A percentile compares a stretch with the other conserved stretches of the same genome.
Evolutionary conservation across 495 filamentous ascomycete species (phyloP).

Genomic region (Neurospora sp.): DNA sequence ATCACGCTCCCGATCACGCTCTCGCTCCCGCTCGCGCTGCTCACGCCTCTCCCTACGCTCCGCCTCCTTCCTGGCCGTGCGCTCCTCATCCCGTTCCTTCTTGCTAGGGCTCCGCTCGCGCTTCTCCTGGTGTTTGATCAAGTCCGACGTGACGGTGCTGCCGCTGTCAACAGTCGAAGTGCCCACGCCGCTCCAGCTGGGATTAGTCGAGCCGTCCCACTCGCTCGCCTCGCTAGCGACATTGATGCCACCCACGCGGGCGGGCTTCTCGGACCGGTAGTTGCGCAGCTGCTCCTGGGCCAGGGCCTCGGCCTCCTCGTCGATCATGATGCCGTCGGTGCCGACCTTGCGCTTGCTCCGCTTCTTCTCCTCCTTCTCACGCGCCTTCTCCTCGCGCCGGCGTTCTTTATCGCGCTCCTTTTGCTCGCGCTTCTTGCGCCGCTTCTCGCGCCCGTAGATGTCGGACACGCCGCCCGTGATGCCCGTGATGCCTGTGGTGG

Average conservation of each 20-base stretch:
- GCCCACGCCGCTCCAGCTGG: conserved; percentile 25
- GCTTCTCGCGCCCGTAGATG: conserved; percentile 33
- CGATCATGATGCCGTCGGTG: conserved; percentile 34
- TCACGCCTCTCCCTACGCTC: conserved; percentile 1
- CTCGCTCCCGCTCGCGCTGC: not conserved
- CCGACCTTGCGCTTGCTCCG: conserved; percentile 33
- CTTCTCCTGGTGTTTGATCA: conserved; percentile 34
- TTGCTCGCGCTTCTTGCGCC: conserved; percentile 39
- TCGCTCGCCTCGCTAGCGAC: conserved; percentile 61
- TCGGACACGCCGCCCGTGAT: conserved; percentile 39
- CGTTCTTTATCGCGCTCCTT: conserved; percentile 40
- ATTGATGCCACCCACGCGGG: conserved; percentile 79
- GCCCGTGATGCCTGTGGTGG: conserved; percentile 36
- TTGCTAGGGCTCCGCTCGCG: conserved; percentile 44
- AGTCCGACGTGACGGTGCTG: conserved; percentile 45
- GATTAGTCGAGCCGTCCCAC: conserved; percentile 54
- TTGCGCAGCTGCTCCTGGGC: conserved; percentile 48
- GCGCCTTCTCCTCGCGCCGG: conserved; percentile 29
- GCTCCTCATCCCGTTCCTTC: conserved; percentile 31
- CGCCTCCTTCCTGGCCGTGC: not conserved
- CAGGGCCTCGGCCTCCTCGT: conserved; percentile 57
- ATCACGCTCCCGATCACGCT: not conserved
- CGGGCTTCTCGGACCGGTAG: conserved; percentile 77
- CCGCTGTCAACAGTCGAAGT: conserved; percentile 41
- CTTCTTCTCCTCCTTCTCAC: conserved; percentile 36